Conservation (phyloP, 139 green algal species). For the Chlamydomonas schloesseri region DNA sequence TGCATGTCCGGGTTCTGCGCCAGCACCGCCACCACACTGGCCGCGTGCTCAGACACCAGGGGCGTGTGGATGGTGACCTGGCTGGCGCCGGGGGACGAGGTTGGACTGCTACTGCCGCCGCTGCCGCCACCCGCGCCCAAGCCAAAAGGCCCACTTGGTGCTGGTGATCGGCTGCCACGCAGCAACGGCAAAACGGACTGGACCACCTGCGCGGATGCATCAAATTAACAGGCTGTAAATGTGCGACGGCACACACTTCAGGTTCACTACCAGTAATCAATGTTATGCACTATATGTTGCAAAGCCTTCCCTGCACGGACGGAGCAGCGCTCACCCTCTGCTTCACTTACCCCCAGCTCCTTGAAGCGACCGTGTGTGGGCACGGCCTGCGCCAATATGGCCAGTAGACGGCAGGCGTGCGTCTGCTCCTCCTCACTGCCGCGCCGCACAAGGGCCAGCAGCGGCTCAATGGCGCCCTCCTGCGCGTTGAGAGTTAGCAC, state of each 20-base stretch:
- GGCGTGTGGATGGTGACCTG: no score
- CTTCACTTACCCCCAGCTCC: background rate
- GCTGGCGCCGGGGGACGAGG: no score
- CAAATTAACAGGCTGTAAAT: no score
- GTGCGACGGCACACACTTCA: no score
- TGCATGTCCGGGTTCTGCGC: constrained; percentile 65
- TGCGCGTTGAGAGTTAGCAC: background rate
- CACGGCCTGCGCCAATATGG: constrained; percentile 48
- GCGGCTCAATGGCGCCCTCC: constrained; percentile 32
- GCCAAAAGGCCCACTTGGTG: no score
- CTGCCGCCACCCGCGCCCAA: no score
- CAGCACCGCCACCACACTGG: constrained; percentile 52
- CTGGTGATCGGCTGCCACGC: background rate
- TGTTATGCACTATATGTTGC: no score
- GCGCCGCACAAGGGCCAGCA: constrained; percentile 5
- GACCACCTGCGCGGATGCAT: constrained; percentile 3
- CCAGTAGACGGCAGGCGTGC: constrained; percentile 41
- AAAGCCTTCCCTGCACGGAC: no score
- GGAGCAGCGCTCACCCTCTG: no score
- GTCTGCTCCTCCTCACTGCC: constrained; percentile 26
- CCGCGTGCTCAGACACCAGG: constrained; percentile 48
- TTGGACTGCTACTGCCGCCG: no score
- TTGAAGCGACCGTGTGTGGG: constrained; percentile 39
- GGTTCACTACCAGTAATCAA: no score
- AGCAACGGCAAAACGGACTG: constrained; percentile 31